Conservation (phyloP, 164 flowering plant genomes). For the Chimonanthus praecox region DNA sequence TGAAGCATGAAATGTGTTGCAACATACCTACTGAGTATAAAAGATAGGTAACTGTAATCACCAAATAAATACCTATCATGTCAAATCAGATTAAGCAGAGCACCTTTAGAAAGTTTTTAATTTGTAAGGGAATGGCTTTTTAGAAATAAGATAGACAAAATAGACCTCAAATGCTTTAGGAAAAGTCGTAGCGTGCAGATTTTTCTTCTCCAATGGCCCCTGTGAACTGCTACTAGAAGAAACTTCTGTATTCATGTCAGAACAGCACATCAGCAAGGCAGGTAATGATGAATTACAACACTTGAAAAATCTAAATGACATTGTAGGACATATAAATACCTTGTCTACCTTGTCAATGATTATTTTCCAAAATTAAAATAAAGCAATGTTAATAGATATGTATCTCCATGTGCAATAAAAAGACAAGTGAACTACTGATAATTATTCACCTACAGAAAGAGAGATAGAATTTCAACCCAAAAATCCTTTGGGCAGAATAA, state of each 20-base stretch:
- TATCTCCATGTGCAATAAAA: not conserved
- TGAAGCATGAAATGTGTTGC: too few relatives aligned
- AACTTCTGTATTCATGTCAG: conserved; percentile 20
- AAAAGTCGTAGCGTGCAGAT: conserved; percentile 33
- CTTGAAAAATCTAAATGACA: not conserved
- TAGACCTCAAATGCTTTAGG: conserved; percentile 73
- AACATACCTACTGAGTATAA: too few relatives aligned
- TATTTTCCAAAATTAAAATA: not conserved
- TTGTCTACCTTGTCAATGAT: not conserved
- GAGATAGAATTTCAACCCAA: too few relatives aligned
- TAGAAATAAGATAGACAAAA: too few relatives aligned
- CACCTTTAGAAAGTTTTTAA: not conserved
- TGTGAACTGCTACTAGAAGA: conserved; percentile 25
- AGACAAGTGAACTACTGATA: not conserved
- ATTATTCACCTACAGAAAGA: too few relatives aligned
- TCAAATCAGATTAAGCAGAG: not conserved
- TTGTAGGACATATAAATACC: not conserved
- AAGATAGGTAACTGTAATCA: too few relatives aligned
- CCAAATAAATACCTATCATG: not conserved
- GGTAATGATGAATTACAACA: not conserved
- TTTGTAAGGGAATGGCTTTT: too few relatives aligned
- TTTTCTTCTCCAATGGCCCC: conserved; percentile 29
- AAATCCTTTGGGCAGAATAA: too few relatives aligned
- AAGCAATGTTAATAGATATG: not conserved
- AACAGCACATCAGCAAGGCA: conserved; percentile 8